These are phyloP conservation scores for Globisporangium cystogenes DNA, from an alignment of 352 stramenopile species.

Conservation along the genomic window DNA sequence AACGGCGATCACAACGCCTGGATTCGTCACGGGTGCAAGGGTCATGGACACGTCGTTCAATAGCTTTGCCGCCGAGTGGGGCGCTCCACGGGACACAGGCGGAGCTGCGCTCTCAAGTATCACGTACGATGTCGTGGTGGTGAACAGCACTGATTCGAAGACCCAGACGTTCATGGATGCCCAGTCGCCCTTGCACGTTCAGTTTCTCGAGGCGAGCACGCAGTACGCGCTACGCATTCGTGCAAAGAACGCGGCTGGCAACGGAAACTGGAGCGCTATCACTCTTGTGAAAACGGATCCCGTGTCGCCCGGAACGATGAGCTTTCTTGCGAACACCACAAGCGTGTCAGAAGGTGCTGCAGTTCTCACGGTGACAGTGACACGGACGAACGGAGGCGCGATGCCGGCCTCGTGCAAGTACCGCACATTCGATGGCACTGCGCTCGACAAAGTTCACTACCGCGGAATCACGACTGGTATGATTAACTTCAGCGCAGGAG, in stretches of 20 bases:
- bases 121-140: constrained; percentile 22
- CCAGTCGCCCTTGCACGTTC: constrained; percentile 9
- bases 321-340: constrained; percentile 14
- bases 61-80: constrained; percentile 24
- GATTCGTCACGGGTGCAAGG: constrained; percentile 10
- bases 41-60: constrained; percentile 18
- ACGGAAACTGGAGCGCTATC: constrained; percentile 23
- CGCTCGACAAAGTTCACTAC: constrained; percentile 26
- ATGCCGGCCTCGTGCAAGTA: constrained; percentile 31
- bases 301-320: constrained; percentile 37
- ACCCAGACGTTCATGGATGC: background rate
- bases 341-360: constrained; percentile 23
- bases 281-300: constrained; percentile 34
- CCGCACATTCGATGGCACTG: constrained; percentile 28
- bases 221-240: constrained; percentile 29
- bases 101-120: constrained; percentile 18
- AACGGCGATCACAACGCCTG: constrained; percentile 16
- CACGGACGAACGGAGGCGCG: constrained; percentile 26
- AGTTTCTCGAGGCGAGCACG: constrained; percentile 17
- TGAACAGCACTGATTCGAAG: background rate
- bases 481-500: constrained; percentile 24
- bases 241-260: constrained; percentile 14
- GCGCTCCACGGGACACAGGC: constrained; percentile 28
- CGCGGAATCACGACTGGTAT: constrained; percentile 4
- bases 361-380: constrained; percentile 12